These are phyloP conservation scores for Arthrobotrys iridis DNA, from an alignment of 2,329 filamentous ascomycete genomes.

Conservation along the genomic window DNA sequence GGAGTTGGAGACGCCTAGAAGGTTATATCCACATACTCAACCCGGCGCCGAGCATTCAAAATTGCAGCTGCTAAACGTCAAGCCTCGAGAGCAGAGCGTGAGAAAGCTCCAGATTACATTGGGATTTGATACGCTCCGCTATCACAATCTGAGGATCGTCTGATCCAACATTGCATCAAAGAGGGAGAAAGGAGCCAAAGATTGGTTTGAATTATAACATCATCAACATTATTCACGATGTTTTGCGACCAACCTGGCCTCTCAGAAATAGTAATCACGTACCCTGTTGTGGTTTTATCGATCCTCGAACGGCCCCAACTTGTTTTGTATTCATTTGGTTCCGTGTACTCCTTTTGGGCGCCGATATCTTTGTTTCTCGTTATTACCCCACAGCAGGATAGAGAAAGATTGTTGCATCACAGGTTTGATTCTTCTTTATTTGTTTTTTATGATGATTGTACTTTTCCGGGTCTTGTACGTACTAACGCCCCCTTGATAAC, in stretches of 20 bases:
- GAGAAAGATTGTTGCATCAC: slow-evolving; percentile 32
- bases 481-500: slow-evolving; percentile 26
- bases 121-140: background rate
- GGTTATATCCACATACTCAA: slow-evolving; percentile 3
- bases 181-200: background rate
- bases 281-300: slow-evolving; percentile 19
- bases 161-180: background rate
- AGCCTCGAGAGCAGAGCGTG: background rate
- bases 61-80: slow-evolving; percentile 12
- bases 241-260: slow-evolving; percentile 18
- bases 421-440: slow-evolving; percentile 42
- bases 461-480: slow-evolving; percentile 32
- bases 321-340: slow-evolving; percentile 6
- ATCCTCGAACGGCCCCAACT: slow-evolving; percentile 5
- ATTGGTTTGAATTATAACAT: slow-evolving; percentile 11
- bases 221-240: slow-evolving; percentile 29
- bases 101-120: slow-evolving; percentile 8
- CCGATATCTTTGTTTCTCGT: slow-evolving; percentile 23
- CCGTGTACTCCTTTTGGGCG: slow-evolving; percentile 19
- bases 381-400: slow-evolving; percentile 31
- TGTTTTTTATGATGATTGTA: slow-evolving; percentile 7
- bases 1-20: slow-evolving; percentile 55
- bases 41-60: background rate
- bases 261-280: slow-evolving; percentile 20
- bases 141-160: background rate